A percentile compares a stretch with the other conserved stretches of the same genome.
phyloP scores from a whole-genome alignment of 345 rosid genomes.

The Nasturtium officinale region DNA sequence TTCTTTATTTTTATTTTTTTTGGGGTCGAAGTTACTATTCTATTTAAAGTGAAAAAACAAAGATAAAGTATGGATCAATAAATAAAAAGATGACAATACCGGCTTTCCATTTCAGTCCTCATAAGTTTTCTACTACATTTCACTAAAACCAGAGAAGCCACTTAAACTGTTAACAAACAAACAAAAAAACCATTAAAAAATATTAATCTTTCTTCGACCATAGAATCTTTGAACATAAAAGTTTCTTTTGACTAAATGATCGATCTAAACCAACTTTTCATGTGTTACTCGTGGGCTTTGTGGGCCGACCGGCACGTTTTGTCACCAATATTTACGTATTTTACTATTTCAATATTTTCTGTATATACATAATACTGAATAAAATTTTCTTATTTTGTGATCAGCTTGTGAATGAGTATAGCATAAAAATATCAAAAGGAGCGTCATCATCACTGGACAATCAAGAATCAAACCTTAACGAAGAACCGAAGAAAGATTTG shows the following conservation, averaged over 20 bases:
- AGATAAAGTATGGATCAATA: slow-evolving; percentile 32
- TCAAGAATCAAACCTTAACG: slow-evolving; percentile 41
- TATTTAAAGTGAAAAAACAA: slow-evolving; percentile 27
- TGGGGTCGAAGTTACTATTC: neutral
- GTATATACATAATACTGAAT: neutral
- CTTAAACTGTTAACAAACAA: neutral
- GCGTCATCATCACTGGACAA: slow-evolving; percentile 35
- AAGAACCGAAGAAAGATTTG: slow-evolving; percentile 55
- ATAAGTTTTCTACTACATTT: slow-evolving; percentile 5
- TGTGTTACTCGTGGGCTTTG: neutral
- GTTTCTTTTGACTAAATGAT: neutral
- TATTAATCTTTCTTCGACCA: neutral
- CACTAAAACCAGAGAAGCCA: neutral
- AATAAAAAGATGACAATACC: slow-evolving; percentile 39
- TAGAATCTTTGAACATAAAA: slow-evolving; percentile 3
- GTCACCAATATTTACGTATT: neutral
- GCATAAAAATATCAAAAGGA: slow-evolving; percentile 53
- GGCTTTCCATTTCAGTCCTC: slow-evolving; percentile 41
- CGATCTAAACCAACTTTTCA: neutral
- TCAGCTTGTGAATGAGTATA: slow-evolving; percentile 60
- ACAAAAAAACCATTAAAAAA: neutral
- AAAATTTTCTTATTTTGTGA: neutral
- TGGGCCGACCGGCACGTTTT: neutral
- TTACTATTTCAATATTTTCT: neutral
- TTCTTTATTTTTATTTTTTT: neutral